A percentile compares a stretch with the other conserved stretches of the same genome.
These are phyloP conservation scores for Stephanodiscus triporus DNA, from an alignment of 108 stramenopile species.

Conservation along the genomic window DNA sequence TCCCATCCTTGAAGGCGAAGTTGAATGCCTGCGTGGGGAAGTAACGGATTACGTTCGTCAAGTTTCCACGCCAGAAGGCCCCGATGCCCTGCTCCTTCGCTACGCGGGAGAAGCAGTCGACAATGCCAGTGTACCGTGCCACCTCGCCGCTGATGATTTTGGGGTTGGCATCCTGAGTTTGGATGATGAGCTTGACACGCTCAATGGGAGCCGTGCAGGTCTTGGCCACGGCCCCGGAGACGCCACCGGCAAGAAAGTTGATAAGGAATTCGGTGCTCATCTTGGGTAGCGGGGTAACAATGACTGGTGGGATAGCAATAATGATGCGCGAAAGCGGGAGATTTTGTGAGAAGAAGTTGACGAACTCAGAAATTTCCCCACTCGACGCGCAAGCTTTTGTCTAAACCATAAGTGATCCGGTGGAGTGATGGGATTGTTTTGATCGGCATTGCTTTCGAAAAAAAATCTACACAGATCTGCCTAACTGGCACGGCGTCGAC, in stretches of 20 bases:
- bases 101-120: conserved; percentile 96
- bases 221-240: conserved; percentile 96
- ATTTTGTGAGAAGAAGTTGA: background rate
- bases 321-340: background rate
- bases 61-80: conserved; percentile 98
- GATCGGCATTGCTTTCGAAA: background rate
- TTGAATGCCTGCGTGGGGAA: conserved; percentile 99
- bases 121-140: conserved; percentile 94
- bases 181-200: conserved; percentile 99
- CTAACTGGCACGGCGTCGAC: background rate
- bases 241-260: conserved; percentile 92
- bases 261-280: conserved; percentile 78
- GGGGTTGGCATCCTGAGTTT: conserved; percentile 97
- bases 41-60: conserved; percentile 98
- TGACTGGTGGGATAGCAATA: conserved; percentile 1
- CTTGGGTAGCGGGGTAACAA: background rate
- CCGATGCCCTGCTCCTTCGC: conserved; percentile 89
- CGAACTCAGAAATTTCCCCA: background rate
- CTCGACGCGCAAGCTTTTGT: too few relatives aligned
- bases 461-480: background rate
- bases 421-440: too few relatives aligned
- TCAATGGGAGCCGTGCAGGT: conserved; percentile 98
- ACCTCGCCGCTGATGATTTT: conserved; percentile 96
- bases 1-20: conserved; percentile 98
- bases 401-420: too few relatives aligned